A percentile compares a stretch with the other conserved stretches of the same genome.
phyloP scores from a whole-genome alignment of 495 filamentous ascomycete genomes.

The Chaetomidium leptoderma region DNA sequence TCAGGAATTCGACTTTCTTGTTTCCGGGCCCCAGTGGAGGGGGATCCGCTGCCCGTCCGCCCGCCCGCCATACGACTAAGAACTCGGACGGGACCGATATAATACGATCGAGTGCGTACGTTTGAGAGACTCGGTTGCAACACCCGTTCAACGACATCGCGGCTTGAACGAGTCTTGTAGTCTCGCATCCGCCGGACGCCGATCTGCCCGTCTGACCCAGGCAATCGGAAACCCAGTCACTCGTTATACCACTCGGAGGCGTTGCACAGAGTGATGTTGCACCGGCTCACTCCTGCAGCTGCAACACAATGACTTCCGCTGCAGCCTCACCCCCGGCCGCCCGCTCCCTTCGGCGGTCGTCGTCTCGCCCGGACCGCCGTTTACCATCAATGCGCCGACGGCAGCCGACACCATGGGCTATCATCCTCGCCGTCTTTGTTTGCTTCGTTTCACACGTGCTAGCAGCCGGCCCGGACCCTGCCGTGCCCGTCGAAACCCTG shows the following conservation, averaged over 20 bases:
- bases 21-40: not conserved
- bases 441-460: slow-evolving; percentile 30
- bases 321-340: not conserved
- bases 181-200: slow-evolving; percentile 11
- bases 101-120: not conserved
- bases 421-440: slow-evolving; percentile 34
- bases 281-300: slow-evolving; percentile 21
- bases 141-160: slow-evolving; percentile 1
- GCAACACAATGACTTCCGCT: slow-evolving; percentile 26
- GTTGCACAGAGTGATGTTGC: slow-evolving; percentile 32
- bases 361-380: slow-evolving; percentile 4
- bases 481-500: slow-evolving; percentile 32
- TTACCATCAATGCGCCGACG: slow-evolving; percentile 23
- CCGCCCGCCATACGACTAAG: not conserved
- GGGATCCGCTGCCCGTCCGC: slow-evolving; percentile 2
- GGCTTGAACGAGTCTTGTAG: not conserved
- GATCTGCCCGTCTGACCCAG: slow-evolving; percentile 30
- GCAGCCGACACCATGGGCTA: slow-evolving; percentile 29
- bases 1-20: not conserved
- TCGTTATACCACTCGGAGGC: slow-evolving; percentile 20
- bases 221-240: slow-evolving; percentile 25
- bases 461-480: slow-evolving; percentile 27
- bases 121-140: not conserved
- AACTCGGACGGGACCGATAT: not conserved
- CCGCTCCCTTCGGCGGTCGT: not conserved